Percentiles rank a stretch among this genome's conserved stretches.
These are phyloP conservation scores for Sporothrix inflata DNA, from an alignment of 2,329 filamentous ascomycete genomes.

Conservation along the genomic window DNA sequence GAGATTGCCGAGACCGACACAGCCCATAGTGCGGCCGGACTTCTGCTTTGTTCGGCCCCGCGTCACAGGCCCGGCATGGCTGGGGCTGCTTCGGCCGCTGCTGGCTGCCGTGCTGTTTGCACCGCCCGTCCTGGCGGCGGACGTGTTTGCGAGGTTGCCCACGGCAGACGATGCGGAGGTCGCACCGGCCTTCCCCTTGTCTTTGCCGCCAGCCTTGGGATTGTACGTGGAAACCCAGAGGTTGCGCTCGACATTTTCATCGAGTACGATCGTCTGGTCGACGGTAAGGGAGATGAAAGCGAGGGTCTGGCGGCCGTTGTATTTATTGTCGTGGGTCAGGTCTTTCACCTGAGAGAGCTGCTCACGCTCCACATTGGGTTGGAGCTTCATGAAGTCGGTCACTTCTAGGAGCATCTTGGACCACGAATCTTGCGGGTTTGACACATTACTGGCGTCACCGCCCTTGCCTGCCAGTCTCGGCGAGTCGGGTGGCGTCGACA, in stretches of 20 bases:
- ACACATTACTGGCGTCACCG: slow-evolving; percentile 21
- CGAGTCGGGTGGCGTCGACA: slow-evolving; percentile 39
- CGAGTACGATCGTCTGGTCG: slow-evolving; percentile 78
- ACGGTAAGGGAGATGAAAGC: slow-evolving; percentile 68
- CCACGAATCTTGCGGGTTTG: slow-evolving; percentile 42
- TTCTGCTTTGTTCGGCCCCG: slow-evolving; percentile 72
- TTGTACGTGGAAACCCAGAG: slow-evolving; percentile 59
- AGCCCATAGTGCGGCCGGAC: slow-evolving; percentile 71
- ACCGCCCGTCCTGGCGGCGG: slow-evolving; percentile 37
- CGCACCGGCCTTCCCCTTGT: slow-evolving; percentile 37
- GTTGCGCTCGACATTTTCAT: slow-evolving; percentile 70
- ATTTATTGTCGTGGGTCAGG: slow-evolving; percentile 71
- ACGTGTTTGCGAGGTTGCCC: slow-evolving; percentile 64
- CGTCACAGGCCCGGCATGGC: slow-evolving; percentile 63
- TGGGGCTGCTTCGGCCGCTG: slow-evolving; percentile 72
- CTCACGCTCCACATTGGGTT: slow-evolving; percentile 66
- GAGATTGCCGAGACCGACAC: slow-evolving; percentile 83
- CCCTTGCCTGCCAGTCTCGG: slow-evolving; percentile 30
- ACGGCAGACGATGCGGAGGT: slow-evolving; percentile 51
- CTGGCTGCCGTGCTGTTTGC: slow-evolving; percentile 45
- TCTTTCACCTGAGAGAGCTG: slow-evolving; percentile 64
- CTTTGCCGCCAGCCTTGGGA: slow-evolving; percentile 38
- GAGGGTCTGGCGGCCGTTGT: slow-evolving; percentile 73
- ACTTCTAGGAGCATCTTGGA: slow-evolving; percentile 62
- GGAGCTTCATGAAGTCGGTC: slow-evolving; percentile 63